These are phyloP conservation scores for Mycena chlorophos DNA, from an alignment of 768 basidiomycete species.

Conservation along the genomic window DNA sequence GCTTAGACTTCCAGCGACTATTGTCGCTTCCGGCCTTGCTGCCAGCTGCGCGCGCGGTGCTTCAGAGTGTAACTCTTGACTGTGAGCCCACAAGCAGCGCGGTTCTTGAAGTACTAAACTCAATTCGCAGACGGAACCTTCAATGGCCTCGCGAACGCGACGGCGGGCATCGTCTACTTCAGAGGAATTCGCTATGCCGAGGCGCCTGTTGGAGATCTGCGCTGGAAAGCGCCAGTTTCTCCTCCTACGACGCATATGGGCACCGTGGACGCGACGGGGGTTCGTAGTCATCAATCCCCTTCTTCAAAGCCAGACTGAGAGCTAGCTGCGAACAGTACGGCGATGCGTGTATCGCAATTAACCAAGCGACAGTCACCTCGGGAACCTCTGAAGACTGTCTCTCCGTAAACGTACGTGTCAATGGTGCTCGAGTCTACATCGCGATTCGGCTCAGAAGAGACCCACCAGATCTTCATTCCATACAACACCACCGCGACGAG, in stretches of 20 bases:
- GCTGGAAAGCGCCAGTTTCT: constrained; percentile 40
- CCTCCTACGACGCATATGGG: constrained; percentile 39
- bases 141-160: constrained; percentile 31
- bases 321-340: no score
- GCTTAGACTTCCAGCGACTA: no score
- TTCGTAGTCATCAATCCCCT: no score
- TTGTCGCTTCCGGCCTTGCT: no score
- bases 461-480: constrained; percentile 41
- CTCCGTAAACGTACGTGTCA: constrained; percentile 41
- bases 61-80: no score
- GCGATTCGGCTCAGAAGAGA: not conserved
- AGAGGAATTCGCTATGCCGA: constrained; percentile 45
- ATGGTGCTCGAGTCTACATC: not conserved
- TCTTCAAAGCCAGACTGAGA: no score
- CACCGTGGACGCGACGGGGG: constrained; percentile 38
- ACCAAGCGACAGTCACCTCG: constrained; percentile 27
- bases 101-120: no score
- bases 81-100: no score
- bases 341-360: constrained; percentile 34
- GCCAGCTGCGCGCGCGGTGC: no score
- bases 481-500: constrained; percentile 22
- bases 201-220: constrained; percentile 39
- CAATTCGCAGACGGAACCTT: constrained; percentile 46
- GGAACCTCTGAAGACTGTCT: constrained; percentile 44
- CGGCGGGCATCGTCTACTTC: constrained; percentile 38